These are phyloP conservation scores for Obba rivulosa DNA, from an alignment of 768 basidiomycete genomes.

Conservation along the genomic window DNA sequence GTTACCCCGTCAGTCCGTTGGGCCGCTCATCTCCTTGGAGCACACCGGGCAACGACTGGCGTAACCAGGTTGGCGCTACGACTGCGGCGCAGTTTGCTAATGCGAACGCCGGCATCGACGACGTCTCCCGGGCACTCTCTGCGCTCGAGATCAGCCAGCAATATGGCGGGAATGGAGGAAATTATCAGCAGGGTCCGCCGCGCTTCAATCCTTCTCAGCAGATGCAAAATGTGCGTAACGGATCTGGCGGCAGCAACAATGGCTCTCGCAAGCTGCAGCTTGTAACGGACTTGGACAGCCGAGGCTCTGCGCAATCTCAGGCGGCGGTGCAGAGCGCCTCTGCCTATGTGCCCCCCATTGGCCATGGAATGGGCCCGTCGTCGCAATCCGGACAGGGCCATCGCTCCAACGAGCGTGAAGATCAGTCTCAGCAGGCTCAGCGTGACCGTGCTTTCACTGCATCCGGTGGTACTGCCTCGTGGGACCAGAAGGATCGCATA, in stretches of 20 bases:
- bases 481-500: slow-evolving; percentile 65
- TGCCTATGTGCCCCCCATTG: slow-evolving; percentile 39
- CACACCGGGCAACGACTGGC: slow-evolving; percentile 57
- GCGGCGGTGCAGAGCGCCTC: slow-evolving; percentile 45
- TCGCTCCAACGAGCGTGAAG: slow-evolving; percentile 1
- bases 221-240: slow-evolving; percentile 40
- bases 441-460: slow-evolving; percentile 33
- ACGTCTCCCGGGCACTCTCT: slow-evolving; percentile 70
- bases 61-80: slow-evolving; percentile 31
- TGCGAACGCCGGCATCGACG: slow-evolving; percentile 49
- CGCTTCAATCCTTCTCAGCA: slow-evolving; percentile 60
- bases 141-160: slow-evolving; percentile 53
- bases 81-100: slow-evolving; percentile 3
- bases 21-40: slow-evolving; percentile 67
- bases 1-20: slow-evolving; percentile 50
- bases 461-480: slow-evolving; percentile 34
- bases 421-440: slow-evolving; percentile 30
- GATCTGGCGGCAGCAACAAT: slow-evolving; percentile 32
- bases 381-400: slow-evolving; percentile 24
- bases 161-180: slow-evolving; percentile 22
- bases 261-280: slow-evolving; percentile 47
- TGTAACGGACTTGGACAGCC: slow-evolving; percentile 59
- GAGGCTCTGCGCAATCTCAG: slow-evolving; percentile 51
- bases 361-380: slow-evolving; percentile 28
- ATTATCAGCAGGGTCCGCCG: slow-evolving; percentile 45